Conservation (phyloP, 306 rosid genomes). For the Prunus mume region DNA sequence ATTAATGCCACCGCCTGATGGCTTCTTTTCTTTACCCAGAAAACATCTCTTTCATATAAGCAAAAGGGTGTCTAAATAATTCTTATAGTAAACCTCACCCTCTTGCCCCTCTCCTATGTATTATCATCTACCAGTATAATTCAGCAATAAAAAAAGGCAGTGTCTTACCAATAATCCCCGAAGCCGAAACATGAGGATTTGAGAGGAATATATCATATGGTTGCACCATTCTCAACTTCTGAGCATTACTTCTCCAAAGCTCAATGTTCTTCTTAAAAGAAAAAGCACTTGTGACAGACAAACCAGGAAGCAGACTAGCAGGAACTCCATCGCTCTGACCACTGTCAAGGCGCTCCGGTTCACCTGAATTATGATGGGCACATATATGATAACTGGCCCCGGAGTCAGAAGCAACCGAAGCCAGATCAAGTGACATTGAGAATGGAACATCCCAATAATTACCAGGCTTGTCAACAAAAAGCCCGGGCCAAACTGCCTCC, state of each 20-base stretch:
- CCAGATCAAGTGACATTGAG: slow-evolving; percentile 68
- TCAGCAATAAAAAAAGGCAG: slow-evolving; percentile 1
- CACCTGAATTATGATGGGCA: slow-evolving; percentile 55
- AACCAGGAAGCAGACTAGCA: slow-evolving; percentile 64
- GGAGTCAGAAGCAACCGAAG: slow-evolving; percentile 58
- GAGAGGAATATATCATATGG: slow-evolving; percentile 82
- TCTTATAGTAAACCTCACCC: not conserved
- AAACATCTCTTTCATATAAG: not conserved
- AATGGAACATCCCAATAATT: slow-evolving; percentile 92
- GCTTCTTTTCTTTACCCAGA: not conserved
- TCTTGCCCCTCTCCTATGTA: not conserved
- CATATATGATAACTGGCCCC: slow-evolving; percentile 65
- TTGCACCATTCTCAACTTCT: slow-evolving; percentile 60
- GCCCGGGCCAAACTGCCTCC: slow-evolving; percentile 86
- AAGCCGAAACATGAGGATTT: slow-evolving; percentile 62
- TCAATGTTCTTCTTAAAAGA: slow-evolving; percentile 57
- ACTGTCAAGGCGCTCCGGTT: slow-evolving; percentile 48
- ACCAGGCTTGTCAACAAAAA: slow-evolving; percentile 66
- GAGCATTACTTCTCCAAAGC: slow-evolving; percentile 71
- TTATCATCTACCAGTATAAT: slow-evolving; percentile 1
- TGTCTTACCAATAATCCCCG: slow-evolving; percentile 68
- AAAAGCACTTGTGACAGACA: slow-evolving; percentile 63
- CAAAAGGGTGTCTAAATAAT: not conserved
- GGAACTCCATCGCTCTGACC: slow-evolving; percentile 39
- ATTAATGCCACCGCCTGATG: not conserved